Evolutionary conservation across 495 filamentous ascomycete species (phyloP).

Genomic region (Trichocladium uniseriatum): DNA sequence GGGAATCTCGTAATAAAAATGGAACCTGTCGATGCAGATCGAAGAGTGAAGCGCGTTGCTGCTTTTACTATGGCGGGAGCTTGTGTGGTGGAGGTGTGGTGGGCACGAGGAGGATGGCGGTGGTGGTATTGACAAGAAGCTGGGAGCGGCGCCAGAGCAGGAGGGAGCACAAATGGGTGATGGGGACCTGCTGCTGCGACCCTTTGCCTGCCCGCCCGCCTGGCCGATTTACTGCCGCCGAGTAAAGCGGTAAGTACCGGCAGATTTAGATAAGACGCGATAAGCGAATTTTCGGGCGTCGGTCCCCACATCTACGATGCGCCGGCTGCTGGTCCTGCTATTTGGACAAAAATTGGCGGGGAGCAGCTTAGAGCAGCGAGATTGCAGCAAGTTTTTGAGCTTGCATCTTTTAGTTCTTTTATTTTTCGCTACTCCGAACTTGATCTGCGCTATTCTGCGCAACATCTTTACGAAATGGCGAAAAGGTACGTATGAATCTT

Average conservation of each 20-base stretch:
- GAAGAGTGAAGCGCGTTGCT: not conserved
- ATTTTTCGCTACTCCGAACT: not conserved
- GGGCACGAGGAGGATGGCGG: slow-evolving; percentile 12
- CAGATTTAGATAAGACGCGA: slow-evolving; percentile 25
- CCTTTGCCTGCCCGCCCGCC: slow-evolving; percentile 20
- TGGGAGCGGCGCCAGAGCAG: slow-evolving; percentile 11
- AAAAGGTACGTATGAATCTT: slow-evolving; percentile 20
- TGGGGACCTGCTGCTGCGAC: slow-evolving; percentile 7
- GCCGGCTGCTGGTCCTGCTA: not conserved
- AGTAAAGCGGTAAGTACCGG: slow-evolving; percentile 16
- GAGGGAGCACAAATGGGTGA: slow-evolving; percentile 16
- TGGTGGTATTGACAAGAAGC: slow-evolving; percentile 16
- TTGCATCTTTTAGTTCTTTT: not conserved
- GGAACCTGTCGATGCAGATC: not conserved
- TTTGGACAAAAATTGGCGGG: not conserved
- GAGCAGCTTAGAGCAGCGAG: not conserved
- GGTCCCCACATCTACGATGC: slow-evolving; percentile 7
- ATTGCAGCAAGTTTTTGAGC: not conserved
- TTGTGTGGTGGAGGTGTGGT: slow-evolving; percentile 7
- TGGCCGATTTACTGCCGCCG: slow-evolving; percentile 9
- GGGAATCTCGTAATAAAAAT: not conserved
- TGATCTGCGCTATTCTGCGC: not conserved
- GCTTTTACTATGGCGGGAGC: not conserved
- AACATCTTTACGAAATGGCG: slow-evolving; percentile 13
- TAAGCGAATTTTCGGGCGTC: slow-evolving; percentile 28